Conservation (phyloP, 139 green algal species). For the Chlamydomonas sphaeroides region DNA sequence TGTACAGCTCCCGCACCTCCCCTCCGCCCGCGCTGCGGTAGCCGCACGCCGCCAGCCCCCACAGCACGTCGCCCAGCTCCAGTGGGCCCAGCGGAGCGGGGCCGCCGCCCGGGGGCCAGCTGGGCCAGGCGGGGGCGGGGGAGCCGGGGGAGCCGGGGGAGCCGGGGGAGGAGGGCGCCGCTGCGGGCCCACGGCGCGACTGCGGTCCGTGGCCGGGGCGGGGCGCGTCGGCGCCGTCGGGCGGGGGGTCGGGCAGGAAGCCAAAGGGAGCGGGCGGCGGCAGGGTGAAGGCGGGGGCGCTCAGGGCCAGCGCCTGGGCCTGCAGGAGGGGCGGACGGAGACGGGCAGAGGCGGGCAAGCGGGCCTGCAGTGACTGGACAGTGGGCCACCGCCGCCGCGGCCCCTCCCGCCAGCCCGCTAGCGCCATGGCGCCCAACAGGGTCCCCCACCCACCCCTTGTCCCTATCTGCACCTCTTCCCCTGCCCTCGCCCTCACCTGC, state of each 20-base stretch:
- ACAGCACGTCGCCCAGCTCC: constrained; percentile 33
- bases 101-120: background rate
- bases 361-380: background rate
- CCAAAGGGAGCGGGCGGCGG: background rate
- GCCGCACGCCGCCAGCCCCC: constrained; percentile 7
- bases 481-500: background rate
- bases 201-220: too few species aligned
- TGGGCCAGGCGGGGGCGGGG: too few species aligned
- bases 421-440: background rate
- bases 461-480: background rate
- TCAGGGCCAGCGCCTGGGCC: constrained; percentile 3
- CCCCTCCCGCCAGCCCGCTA: too few species aligned
- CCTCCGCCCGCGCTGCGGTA: background rate
- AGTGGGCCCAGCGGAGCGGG: constrained; percentile 5
- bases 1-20: constrained; percentile 25
- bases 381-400: background rate
- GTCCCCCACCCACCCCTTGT: background rate
- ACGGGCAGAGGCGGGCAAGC: background rate
- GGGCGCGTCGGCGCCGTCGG: too few species aligned
- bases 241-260: too few species aligned
- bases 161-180: too few species aligned
- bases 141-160: too few species aligned
- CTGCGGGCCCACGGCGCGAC: background rate
- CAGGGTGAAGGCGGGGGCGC: background rate
- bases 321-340: background rate